Evolutionary conservation across 306 rosid species (phyloP).

Genomic region (Bauhinia variegata): DNA sequence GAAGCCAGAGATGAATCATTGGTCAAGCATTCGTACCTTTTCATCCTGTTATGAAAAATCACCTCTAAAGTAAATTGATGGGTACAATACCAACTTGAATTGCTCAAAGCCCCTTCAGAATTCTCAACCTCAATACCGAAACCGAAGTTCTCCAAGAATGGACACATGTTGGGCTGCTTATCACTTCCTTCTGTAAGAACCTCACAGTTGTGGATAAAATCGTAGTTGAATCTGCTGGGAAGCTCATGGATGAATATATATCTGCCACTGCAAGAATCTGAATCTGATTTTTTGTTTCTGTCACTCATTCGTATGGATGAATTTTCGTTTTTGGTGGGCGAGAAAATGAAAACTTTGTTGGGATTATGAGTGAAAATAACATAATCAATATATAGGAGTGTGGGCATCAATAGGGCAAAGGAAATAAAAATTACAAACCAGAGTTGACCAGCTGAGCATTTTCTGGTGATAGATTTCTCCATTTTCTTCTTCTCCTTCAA

Average conservation of each 20-base stretch:
- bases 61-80: constrained; percentile 82
- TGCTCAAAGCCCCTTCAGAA: constrained; percentile 45
- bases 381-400: constrained; percentile 49
- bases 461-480: constrained; percentile 42
- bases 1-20: constrained; percentile 64
- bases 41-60: constrained; percentile 81
- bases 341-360: constrained; percentile 32
- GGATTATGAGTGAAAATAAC: constrained; percentile 38
- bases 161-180: constrained; percentile 65
- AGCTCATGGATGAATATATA: constrained; percentile 65
- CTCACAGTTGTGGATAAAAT: constrained; percentile 54
- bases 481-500: constrained; percentile 20
- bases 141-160: constrained; percentile 62
- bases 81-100: constrained; percentile 67
- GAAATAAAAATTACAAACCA: constrained; percentile 53
- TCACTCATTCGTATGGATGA: constrained; percentile 25
- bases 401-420: constrained; percentile 39
- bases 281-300: background rate
- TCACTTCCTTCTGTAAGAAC: constrained; percentile 74
- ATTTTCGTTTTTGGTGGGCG: constrained; percentile 27
- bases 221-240: constrained; percentile 66
- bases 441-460: constrained; percentile 46
- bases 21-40: constrained; percentile 65
- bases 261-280: constrained; percentile 60
- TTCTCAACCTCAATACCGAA: constrained; percentile 56